Base-by-base conservation (phyloP, 1,284 basidiomycete species). In the Pseudozyma thailandica region DNA sequence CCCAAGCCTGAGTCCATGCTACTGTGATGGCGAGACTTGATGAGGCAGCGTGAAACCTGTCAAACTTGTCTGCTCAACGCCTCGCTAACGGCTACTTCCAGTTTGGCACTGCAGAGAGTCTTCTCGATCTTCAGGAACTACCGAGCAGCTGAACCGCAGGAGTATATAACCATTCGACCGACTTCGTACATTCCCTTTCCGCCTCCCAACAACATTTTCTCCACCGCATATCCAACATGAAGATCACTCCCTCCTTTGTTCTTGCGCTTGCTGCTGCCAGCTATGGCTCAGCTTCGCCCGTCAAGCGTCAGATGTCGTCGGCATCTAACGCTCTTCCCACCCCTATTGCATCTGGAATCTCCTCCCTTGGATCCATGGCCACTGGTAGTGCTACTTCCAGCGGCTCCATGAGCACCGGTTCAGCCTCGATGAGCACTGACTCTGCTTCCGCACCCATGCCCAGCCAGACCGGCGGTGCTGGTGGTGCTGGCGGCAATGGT, bases 241-340 rank as follows among this genome's bases (percentile, higher is more conserved):
- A 71, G 57, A 35, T 71, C 44, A 44, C 53, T n/a, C 23, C 57
- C 31, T 51, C 68, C 0, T 57, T 65, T 30, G 68, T 64, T 6
- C 61, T 71, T 20, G 53, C 57, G 7, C 50, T 71, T 3, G 61
- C 57, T 4, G 61, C 61, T 12, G 61, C 61, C 8, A 50, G 61
- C 30, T 57, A 50, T 33, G 61, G 52, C n/a, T 43, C 53, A 33
- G 52, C 61, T 5, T 55, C 61, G 41, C 68, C 61, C n/a, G 30
- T 65, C 33, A 39, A 43, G 21, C 56, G 57, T 13, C 61, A 71
- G 54, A 21, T 23, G 39, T 12, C 16, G 3, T 23, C 20, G 6
- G 33, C 27, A 7, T 35, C 33, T 35, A 31, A 15, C 30, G 38
- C 46, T 27, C 12, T n/a, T n/a, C n/a, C n/a, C n/a, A n/a, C n/a